phyloP scores from a whole-genome alignment of 768 basidiomycete genomes.

The Pulveroboletus sp. region DNA sequence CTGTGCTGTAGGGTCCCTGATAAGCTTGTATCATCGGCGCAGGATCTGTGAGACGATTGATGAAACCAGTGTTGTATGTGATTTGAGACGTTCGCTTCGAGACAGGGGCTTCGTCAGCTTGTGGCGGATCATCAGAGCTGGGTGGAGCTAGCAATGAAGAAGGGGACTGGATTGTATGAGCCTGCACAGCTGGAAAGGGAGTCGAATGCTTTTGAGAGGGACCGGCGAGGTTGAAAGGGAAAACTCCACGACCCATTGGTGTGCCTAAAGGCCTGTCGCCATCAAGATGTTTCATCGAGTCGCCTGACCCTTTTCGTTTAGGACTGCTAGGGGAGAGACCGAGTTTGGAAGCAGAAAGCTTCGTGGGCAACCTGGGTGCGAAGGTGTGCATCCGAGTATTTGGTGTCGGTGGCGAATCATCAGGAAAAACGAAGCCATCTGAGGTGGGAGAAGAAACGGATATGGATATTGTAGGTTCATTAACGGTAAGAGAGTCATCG shows the following conservation, averaged over 20 bases:
- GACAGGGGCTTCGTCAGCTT: conserved; percentile 33
- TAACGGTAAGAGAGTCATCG: conserved; percentile 12
- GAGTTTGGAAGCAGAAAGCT: conserved; percentile 53
- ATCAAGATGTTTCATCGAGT: conserved; percentile 31
- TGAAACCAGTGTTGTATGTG: conserved; percentile 66
- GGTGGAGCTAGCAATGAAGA: conserved; percentile 51
- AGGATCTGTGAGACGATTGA: conserved; percentile 62
- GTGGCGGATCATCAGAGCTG: conserved; percentile 38
- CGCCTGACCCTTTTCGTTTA: conserved; percentile 49
- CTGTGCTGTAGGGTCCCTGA: conserved; percentile 26
- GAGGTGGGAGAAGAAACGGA: conserved; percentile 43
- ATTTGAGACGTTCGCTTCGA: conserved; percentile 72
- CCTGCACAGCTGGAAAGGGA: conserved; percentile 11
- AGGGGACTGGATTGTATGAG: conserved; percentile 32
- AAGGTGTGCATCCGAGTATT: conserved; percentile 68
- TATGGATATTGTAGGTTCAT: conserved; percentile 40
- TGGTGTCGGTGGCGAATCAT: conserved; percentile 38
- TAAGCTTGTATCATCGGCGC: conserved; percentile 37
- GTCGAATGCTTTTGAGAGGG: conserved; percentile 27
- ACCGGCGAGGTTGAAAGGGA: conserved; percentile 28
- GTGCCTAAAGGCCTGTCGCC: conserved; percentile 17
- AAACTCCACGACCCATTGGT: conserved; percentile 22
- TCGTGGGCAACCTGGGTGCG: conserved; percentile 66
- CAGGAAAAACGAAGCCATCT: conserved; percentile 31
- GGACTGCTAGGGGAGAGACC: conserved; percentile 45